Evolutionary conservation across 805 yeast species (phyloP).

Genomic region (Spathaspora arborariae): DNA sequence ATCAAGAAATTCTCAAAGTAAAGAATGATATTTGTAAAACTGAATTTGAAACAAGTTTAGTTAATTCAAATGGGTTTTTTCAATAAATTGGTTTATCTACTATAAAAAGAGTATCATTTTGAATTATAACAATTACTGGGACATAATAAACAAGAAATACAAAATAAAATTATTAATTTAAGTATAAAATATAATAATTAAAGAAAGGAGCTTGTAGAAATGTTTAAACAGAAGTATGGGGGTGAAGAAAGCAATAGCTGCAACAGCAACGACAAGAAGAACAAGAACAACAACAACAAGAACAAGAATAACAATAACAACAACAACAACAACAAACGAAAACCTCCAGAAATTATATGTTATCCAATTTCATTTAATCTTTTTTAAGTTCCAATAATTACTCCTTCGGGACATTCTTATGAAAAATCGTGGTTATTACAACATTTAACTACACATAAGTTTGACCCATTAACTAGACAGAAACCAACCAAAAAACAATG

Average conservation of each 20-base stretch:
- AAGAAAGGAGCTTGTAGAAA: conserved; percentile 10
- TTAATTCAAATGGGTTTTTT: conserved; percentile 9
- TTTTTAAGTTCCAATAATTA: conserved; percentile 38
- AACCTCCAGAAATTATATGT: conserved; percentile 32
- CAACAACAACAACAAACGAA: too few relatives aligned
- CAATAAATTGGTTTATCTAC: conserved; percentile 3
- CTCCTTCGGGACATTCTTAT: conserved; percentile 39
- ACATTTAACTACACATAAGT: conserved; percentile 21
- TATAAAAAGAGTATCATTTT: conserved; percentile 11
- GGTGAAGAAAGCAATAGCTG: too few relatives aligned
- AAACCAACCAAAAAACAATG: conserved; percentile 6
- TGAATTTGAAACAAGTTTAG: conserved; percentile 5
- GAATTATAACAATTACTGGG: conserved; percentile 5
- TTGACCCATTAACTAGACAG: conserved; percentile 37
- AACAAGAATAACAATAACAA: too few relatives aligned
- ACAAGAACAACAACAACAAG: too few relatives aligned
- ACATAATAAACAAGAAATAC: conserved; percentile 4
- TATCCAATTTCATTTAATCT: conserved; percentile 41
- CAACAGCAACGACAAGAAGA: too few relatives aligned
- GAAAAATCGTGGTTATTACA: conserved; percentile 34
- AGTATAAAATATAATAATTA: conserved; percentile 9
- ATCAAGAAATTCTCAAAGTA: conserved; percentile 9
- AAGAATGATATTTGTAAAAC: too few relatives aligned
- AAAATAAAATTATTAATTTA: conserved; percentile 5
- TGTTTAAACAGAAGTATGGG: conserved; percentile 15